These are phyloP conservation scores for Dryadomyces quercivorus DNA, from an alignment of 2,329 filamentous ascomycete species.

Conservation along the genomic window DNA sequence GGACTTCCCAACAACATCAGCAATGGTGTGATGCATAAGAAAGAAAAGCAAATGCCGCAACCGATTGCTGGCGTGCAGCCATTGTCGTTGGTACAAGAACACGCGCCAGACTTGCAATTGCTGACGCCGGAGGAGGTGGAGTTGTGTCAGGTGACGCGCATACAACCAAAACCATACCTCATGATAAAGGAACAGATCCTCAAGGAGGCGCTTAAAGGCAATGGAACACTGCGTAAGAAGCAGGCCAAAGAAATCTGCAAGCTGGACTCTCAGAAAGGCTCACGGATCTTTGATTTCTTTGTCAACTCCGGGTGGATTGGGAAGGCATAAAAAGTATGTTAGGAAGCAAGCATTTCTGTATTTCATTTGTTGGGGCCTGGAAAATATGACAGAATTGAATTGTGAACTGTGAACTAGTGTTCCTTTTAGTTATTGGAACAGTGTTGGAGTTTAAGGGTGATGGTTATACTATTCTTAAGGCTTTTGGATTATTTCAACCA, in stretches of 20 bases:
- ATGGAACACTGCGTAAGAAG: conserved; percentile 86
- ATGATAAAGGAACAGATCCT: conserved; percentile 91
- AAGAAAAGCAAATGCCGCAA: conserved; percentile 40
- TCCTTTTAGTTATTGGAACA: background rate
- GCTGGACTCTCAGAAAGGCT: conserved; percentile 75
- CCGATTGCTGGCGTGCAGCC: conserved; percentile 50
- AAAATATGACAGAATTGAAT: background rate
- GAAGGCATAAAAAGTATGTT: conserved; percentile 45
- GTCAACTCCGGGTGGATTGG: conserved; percentile 86
- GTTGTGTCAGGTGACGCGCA: conserved; percentile 68
- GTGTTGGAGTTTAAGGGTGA: background rate
- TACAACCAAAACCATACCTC: conserved; percentile 90
- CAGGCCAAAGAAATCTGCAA: conserved; percentile 75
- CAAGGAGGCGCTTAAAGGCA: conserved; percentile 79
- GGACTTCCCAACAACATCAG: conserved; percentile 27
- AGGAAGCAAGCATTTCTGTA: background rate
- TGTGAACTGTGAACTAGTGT: background rate
- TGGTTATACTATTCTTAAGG: background rate
- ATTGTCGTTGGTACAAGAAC: conserved; percentile 60
- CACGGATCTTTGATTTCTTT: conserved; percentile 87
- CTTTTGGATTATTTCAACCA: too few relatives aligned
- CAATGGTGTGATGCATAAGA: conserved; percentile 20
- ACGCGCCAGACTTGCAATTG: conserved; percentile 71
- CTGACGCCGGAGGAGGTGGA: conserved; percentile 75
- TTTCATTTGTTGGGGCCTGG: background rate